phyloP scores from a whole-genome alignment of 768 basidiomycete genomes.

The Amanita thiersii region DNA sequence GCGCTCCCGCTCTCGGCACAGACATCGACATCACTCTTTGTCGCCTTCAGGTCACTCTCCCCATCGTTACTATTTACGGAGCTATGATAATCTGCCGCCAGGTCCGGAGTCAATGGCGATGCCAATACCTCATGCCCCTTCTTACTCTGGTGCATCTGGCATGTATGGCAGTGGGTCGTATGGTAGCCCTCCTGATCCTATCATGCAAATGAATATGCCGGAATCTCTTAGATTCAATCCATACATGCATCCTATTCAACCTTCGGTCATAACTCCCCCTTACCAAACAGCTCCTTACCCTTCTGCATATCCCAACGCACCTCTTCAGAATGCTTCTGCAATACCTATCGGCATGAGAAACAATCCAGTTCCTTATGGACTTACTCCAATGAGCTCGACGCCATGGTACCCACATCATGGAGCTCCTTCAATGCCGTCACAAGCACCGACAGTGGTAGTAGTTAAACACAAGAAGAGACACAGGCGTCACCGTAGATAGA shows the following conservation, averaged over 20 bases:
- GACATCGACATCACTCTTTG: conserved; percentile 9
- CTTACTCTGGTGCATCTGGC: conserved; percentile 1
- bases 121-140: conserved; percentile 2
- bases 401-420: neutral
- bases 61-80: no score
- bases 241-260: no score
- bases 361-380: no score
- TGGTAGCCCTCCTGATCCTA: neutral
- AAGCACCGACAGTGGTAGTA: conserved; percentile 12
- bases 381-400: no score
- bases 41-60: conserved; percentile 6
- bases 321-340: no score
- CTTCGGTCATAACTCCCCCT: no score
- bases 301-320: no score
- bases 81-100: no score
- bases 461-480: conserved; percentile 21
- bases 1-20: conserved; percentile 28
- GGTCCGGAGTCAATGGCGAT: conserved; percentile 1
- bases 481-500: conserved; percentile 17
- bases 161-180: neutral
- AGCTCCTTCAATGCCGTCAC: neutral
- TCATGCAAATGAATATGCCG: no score
- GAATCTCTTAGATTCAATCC: no score
- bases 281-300: no score
- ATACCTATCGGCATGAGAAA: no score